Base-by-base conservation (phyloP, 495 filamentous ascomycete genomes). In the Jackrogersella multiformis region DNA sequence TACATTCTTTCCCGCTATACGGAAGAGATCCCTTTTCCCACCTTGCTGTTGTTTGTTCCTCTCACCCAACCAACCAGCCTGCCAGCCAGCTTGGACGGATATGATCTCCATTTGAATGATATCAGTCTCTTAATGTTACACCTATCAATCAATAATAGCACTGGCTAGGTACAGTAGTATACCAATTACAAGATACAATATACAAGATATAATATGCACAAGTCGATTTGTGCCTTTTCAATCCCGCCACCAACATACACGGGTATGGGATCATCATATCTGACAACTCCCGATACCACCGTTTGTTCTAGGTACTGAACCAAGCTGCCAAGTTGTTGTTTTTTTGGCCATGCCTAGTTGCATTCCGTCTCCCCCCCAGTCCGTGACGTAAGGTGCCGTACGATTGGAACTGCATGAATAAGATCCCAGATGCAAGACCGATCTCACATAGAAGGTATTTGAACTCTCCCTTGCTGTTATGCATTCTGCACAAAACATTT, bases 381-480 rank as follows among this genome's bases (percentile, higher is more conserved):
- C 53, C 53, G 46, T 71, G 68, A 71, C 62, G 63, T 67, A 71
- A 55, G 21, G 57, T 53, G 30, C 57, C 67, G 46, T 65, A 60
- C 56, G 61, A 61, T 56, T 65, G 67, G 67, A 48, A 61, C 61
- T 30, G 51, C 60, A 65, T 71, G n/a, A 56, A 61, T n/a, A 53
- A 70, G 53, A 51, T 35, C 62, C 32, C 41, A 41, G 41, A 63
- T 66, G 57, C 68, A 62, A 66, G 64, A 73, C 67, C 55, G 54
- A 69, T 72, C 63, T 70, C 65, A 68, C 60, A 66, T 57, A 66
- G 2, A 61, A 56, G 56, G 56, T 72, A 70, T 66, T 64, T 71
- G 67, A 61, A 62, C 52, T 67, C 73, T 64, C 73, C 70, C 70
- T 70, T 70, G 57, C 67, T 70, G 61, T 71, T 69, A 66, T 75